Evolutionary conservation across 2,329 filamentous ascomycete species (phyloP).

Genomic region (Pseudocercospora vitis): DNA sequence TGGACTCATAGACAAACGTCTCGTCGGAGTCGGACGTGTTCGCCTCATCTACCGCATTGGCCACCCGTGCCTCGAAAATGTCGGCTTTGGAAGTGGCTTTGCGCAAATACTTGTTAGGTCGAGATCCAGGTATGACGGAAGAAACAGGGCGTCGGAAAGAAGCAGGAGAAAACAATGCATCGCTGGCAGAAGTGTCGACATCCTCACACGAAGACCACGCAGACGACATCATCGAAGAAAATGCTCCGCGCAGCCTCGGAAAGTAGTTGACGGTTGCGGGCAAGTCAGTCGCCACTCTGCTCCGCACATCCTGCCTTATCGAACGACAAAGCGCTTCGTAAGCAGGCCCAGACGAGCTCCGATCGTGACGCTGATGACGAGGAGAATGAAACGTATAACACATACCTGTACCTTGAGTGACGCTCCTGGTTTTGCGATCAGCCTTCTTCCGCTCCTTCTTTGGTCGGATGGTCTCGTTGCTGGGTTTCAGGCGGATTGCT

Average conservation of each 20-base stretch:
- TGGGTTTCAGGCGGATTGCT: conserved; percentile 81
- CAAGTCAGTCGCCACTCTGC: background rate
- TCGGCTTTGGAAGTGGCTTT: conserved; percentile 91
- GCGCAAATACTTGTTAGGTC: conserved; percentile 36
- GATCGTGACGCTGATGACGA: conserved; percentile 11
- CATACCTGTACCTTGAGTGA: conserved; percentile 73
- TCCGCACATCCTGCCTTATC: background rate
- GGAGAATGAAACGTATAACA: conserved; percentile 30
- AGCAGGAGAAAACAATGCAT: conserved; percentile 2
- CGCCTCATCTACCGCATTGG: conserved; percentile 91
- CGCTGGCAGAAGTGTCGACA: background rate
- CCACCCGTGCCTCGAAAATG: conserved; percentile 96
- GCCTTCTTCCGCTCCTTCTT: conserved; percentile 88
- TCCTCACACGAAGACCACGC: conserved; percentile 5
- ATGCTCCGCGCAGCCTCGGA: conserved; percentile 2
- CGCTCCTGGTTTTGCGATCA: conserved; percentile 69
- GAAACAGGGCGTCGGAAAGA: conserved; percentile 16
- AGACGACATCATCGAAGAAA: background rate
- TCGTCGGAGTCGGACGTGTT: conserved; percentile 97
- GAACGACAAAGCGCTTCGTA: conserved; percentile 11
- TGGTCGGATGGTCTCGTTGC: conserved; percentile 92
- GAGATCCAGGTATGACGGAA: conserved; percentile 25
- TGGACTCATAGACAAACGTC: conserved; percentile 98
- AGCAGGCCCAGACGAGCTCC: background rate
- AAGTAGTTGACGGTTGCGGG: background rate